Percentiles rank a stretch among this genome's conserved stretches.
phyloP scores from a whole-genome alignment of 768 basidiomycete genomes.

The Mycena venus region DNA sequence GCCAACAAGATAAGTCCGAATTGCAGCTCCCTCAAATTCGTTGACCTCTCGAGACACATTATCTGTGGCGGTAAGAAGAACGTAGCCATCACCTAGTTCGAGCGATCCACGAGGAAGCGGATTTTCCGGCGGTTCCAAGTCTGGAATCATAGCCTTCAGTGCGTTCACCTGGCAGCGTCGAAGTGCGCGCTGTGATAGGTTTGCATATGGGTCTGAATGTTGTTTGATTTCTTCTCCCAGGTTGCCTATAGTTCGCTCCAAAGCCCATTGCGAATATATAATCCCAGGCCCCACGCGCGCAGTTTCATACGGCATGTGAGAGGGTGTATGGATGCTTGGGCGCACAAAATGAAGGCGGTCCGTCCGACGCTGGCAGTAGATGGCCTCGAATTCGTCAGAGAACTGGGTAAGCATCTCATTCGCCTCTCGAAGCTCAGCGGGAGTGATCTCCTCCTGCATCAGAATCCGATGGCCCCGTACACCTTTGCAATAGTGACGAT shows the following conservation, averaged over 20 bases:
- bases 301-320: slow-evolving; percentile 26
- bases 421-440: neutral
- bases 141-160: slow-evolving; percentile 9
- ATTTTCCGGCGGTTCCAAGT: slow-evolving; percentile 12
- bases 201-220: slow-evolving; percentile 30
- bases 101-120: neutral
- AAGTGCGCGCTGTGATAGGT: slow-evolving; percentile 31
- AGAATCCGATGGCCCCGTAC: slow-evolving; percentile 41
- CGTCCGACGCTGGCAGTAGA: slow-evolving; percentile 26
- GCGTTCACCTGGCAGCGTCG: slow-evolving; percentile 32
- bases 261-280: slow-evolving; percentile 29
- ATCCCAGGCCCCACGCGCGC: slow-evolving; percentile 24
- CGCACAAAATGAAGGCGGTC: slow-evolving; percentile 34
- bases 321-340: slow-evolving; percentile 27
- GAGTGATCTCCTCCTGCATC: no score
- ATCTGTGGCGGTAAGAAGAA: slow-evolving; percentile 33
- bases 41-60: slow-evolving; percentile 10
- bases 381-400: slow-evolving; percentile 29
- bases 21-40: slow-evolving; percentile 8
- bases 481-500: slow-evolving; percentile 48
- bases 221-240: slow-evolving; percentile 26
- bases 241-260: slow-evolving; percentile 36
- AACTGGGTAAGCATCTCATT: no score
- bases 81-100: slow-evolving; percentile 33
- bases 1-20: neutral